A percentile compares a stretch with the other conserved stretches of the same genome.
phyloP scores from a whole-genome alignment of 2,329 filamentous ascomycete genomes.

The Rhynchosporium agropyri region DNA sequence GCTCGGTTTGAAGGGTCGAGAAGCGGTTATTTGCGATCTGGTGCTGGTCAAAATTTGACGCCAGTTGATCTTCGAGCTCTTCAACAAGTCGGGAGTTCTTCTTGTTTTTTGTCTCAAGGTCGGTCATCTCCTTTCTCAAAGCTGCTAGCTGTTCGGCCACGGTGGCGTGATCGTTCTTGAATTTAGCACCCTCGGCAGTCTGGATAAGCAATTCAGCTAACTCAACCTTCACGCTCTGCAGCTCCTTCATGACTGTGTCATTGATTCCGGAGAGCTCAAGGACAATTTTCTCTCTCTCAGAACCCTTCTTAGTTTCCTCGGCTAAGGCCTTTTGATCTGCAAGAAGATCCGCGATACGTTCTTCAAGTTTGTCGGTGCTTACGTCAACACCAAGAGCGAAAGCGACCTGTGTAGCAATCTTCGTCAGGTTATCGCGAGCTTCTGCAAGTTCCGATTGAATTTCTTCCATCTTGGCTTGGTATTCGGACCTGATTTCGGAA shows the following conservation, averaged over 20 bases:
- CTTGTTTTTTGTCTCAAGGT: slow-evolving; percentile 71
- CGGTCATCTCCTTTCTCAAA: slow-evolving; percentile 66
- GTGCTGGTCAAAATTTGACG: slow-evolving; percentile 92
- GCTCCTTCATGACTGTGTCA: slow-evolving; percentile 61
- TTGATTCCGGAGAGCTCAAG: slow-evolving; percentile 60
- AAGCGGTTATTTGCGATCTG: slow-evolving; percentile 83
- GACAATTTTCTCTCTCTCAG: slow-evolving; percentile 59
- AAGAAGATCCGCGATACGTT: slow-evolving; percentile 60
- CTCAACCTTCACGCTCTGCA: slow-evolving; percentile 61
- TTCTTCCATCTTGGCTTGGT: slow-evolving; percentile 56
- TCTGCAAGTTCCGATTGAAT: slow-evolving; percentile 65
- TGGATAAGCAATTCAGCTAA: slow-evolving; percentile 55
- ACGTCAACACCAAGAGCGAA: slow-evolving; percentile 63
- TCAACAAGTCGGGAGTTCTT: slow-evolving; percentile 92
- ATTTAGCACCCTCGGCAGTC: slow-evolving; percentile 49
- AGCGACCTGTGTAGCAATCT: slow-evolving; percentile 65
- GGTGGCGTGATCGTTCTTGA: slow-evolving; percentile 50
- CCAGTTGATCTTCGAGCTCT: slow-evolving; percentile 95
- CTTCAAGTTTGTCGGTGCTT: slow-evolving; percentile 67
- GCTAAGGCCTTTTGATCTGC: slow-evolving; percentile 61
- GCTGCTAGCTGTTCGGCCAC: slow-evolving; percentile 60
- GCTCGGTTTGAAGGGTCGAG: slow-evolving; percentile 77
- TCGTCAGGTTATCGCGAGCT: slow-evolving; percentile 67
- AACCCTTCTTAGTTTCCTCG: slow-evolving; percentile 60
- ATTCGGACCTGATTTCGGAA: slow-evolving; percentile 60